phyloP scores from a whole-genome alignment of 2,329 filamentous ascomycete species.

The Orbilia quercus region DNA sequence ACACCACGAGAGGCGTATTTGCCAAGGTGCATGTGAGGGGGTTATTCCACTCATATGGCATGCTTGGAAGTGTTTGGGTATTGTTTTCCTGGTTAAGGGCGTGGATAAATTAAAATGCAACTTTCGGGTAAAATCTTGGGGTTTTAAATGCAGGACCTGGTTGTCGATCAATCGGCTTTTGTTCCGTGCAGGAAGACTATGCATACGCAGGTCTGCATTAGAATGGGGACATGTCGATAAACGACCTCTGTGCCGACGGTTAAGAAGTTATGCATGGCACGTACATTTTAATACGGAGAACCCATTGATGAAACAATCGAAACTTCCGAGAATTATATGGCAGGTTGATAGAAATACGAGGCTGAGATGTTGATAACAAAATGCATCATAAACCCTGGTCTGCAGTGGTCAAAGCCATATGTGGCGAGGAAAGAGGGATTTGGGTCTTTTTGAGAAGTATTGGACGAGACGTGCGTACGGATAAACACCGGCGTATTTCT shows the following conservation, averaged over 20 bases:
- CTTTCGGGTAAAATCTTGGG: slow-evolving; percentile 13
- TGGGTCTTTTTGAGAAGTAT: slow-evolving; percentile 2
- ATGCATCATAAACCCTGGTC: neutral
- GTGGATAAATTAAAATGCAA: slow-evolving; percentile 24
- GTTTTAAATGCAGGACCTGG: slow-evolving; percentile 36
- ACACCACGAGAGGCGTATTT: neutral
- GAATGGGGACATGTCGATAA: too few species aligned
- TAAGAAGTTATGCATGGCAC: too few species aligned
- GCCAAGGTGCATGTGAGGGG: neutral
- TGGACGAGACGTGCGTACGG: slow-evolving; percentile 26
- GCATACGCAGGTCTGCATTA: too few species aligned
- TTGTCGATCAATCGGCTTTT: neutral
- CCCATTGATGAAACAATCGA: too few species aligned
- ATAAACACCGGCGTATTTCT: slow-evolving; percentile 20
- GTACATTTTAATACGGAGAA: too few species aligned
- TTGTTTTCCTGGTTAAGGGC: too few species aligned
- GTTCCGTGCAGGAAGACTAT: neutral
- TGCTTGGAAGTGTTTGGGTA: neutral
- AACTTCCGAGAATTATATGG: too few species aligned
- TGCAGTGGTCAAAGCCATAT: too few species aligned
- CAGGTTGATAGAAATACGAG: too few species aligned
- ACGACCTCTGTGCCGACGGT: too few species aligned
- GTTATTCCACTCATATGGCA: too few species aligned
- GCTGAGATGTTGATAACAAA: neutral
- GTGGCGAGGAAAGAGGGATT: neutral